A percentile compares a stretch with the other conserved stretches of the same genome.
These are phyloP conservation scores for Sergeia podlipaevii DNA, from an alignment of 208 protist species.

Conservation along the genomic window DNA sequence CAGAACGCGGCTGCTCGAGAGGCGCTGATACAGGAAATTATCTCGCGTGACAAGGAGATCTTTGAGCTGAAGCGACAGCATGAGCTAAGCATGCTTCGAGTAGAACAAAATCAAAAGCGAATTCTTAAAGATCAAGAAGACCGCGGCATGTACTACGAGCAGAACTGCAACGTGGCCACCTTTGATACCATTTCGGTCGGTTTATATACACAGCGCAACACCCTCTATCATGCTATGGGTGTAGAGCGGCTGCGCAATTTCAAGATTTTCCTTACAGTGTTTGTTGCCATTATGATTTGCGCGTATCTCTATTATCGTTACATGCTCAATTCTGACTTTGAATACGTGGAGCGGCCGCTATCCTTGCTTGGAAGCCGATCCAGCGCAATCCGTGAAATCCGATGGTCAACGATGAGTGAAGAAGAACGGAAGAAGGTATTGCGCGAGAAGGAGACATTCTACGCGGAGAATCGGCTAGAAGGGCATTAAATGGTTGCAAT, in stretches of 20 bases:
- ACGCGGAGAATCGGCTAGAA: neutral
- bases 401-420: constrained; percentile 32
- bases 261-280: constrained; percentile 70
- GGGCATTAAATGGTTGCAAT: too few species aligned
- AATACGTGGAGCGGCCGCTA: constrained; percentile 72
- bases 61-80: constrained; percentile 89
- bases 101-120: constrained; percentile 80
- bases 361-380: constrained; percentile 70
- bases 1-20: constrained; percentile 31
- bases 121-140: constrained; percentile 86
- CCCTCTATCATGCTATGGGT: constrained; percentile 85
- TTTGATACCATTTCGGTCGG: constrained; percentile 87
- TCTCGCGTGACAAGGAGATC: constrained; percentile 83
- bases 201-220: constrained; percentile 83
- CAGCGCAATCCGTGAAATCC: constrained; percentile 51
- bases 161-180: constrained; percentile 88
- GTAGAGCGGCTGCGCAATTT: constrained; percentile 80
- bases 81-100: constrained; percentile 87
- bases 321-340: constrained; percentile 84
- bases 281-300: constrained; percentile 56
- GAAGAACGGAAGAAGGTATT: constrained; percentile 27
- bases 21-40: constrained; percentile 63
- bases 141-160: constrained; percentile 89
- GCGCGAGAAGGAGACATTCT: constrained; percentile 3
- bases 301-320: constrained; percentile 86